phyloP scores from a whole-genome alignment of 179 eudicot species.

The Beta lomatogona region DNA sequence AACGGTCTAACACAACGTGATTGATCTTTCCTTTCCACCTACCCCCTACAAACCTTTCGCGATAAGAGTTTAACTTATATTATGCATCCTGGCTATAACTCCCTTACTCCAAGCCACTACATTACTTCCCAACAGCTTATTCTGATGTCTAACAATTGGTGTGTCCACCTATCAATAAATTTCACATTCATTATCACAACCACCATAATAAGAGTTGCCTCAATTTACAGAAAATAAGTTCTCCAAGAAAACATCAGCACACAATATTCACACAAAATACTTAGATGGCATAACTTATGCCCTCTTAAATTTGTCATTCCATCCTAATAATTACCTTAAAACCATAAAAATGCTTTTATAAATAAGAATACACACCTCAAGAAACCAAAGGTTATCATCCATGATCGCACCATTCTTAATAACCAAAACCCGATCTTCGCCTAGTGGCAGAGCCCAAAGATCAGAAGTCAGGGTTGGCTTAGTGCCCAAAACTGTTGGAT shows the following conservation, averaged over 20 bases:
- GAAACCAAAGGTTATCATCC: conserved; percentile 78
- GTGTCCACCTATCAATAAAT: conserved; percentile 65
- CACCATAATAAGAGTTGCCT: not conserved
- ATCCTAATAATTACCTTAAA: not conserved
- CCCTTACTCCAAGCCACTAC: conserved; percentile 95
- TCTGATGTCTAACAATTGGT: conserved; percentile 60
- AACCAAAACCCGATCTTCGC: conserved; percentile 60
- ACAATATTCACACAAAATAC: not conserved
- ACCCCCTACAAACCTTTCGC: too few species aligned
- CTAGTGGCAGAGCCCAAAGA: conserved; percentile 56
- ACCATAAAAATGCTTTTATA: not conserved
- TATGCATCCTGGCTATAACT: too few species aligned
- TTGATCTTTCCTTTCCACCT: too few species aligned
- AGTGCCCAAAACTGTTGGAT: conserved; percentile 70
- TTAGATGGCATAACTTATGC: not conserved
- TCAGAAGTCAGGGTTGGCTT: conserved; percentile 54
- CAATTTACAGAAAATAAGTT: not conserved
- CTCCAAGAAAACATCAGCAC: not conserved
- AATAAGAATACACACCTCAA: conserved; percentile 57
- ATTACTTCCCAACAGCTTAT: conserved; percentile 41
- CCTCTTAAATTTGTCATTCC: not conserved
- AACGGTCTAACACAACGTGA: too few species aligned
- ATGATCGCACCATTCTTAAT: conserved; percentile 49
- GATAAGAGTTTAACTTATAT: too few species aligned
- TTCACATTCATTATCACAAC: conserved; percentile 4